These are phyloP conservation scores for Marasmius oreades DNA, from an alignment of 1,284 basidiomycete genomes.

Conservation along the genomic window DNA sequence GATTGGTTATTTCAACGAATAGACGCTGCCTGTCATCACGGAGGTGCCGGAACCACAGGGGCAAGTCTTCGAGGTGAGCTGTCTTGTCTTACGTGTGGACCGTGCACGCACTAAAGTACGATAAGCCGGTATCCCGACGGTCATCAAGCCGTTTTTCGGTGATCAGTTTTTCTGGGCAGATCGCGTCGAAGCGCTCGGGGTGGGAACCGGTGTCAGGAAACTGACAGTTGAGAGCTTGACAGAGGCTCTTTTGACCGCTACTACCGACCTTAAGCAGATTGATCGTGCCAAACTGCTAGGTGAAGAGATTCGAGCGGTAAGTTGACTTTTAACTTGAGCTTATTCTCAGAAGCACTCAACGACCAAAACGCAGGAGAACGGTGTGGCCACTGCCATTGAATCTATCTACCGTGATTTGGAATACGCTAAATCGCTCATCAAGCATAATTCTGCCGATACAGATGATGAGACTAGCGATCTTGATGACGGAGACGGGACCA, in stretches of 20 bases:
- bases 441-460: conserved; percentile 37
- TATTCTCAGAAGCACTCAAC: conserved; percentile 8
- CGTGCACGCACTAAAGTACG: not conserved
- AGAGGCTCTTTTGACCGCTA: conserved; percentile 77
- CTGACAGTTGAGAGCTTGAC: conserved; percentile 77
- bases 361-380: conserved; percentile 66
- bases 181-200: conserved; percentile 88
- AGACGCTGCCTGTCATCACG: conserved; percentile 96
- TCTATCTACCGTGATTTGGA: conserved; percentile 91
- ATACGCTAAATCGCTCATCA: conserved; percentile 81
- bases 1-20: conserved; percentile 96
- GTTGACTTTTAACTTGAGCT: conserved; percentile 18
- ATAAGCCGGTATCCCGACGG: conserved; percentile 89
- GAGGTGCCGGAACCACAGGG: conserved; percentile 94
- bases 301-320: conserved; percentile 77
- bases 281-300: conserved; percentile 80
- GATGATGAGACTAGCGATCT: conserved; percentile 30
- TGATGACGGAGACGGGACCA: conserved; percentile 43
- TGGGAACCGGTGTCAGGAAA: conserved; percentile 84
- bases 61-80: conserved; percentile 83
- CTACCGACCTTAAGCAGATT: conserved; percentile 86
- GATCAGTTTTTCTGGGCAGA: conserved; percentile 98
- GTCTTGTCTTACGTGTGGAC: not conserved
- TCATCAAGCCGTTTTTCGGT: conserved; percentile 97
- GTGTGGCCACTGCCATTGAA: conserved; percentile 85